These are phyloP conservation scores for Phytophthora pseudosyringae DNA, from an alignment of 352 stramenopile species.

Conservation along the genomic window DNA sequence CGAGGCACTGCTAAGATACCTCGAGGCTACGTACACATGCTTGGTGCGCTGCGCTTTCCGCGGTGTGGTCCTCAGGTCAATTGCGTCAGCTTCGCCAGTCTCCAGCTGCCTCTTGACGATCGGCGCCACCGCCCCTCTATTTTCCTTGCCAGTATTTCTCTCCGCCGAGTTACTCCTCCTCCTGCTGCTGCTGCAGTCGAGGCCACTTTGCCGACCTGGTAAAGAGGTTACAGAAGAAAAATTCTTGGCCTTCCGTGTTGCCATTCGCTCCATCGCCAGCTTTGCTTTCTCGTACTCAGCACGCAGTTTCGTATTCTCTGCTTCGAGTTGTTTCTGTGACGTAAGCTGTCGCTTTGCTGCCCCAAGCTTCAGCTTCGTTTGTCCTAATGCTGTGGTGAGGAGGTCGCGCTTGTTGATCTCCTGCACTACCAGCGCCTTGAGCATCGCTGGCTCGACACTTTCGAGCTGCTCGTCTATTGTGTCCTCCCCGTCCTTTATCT, in stretches of 20 bases:
- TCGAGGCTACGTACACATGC: conserved; percentile 53
- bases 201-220: conserved; percentile 9
- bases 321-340: conserved; percentile 44
- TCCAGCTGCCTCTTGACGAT: conserved; percentile 34
- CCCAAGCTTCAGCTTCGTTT: conserved; percentile 37
- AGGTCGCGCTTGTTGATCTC: conserved; percentile 39
- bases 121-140: conserved; percentile 1
- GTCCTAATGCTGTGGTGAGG: conserved; percentile 29
- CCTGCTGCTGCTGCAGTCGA: conserved; percentile 12
- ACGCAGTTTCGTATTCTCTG: conserved; percentile 62
- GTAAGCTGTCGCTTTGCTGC: conserved; percentile 49
- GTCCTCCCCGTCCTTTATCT: conserved; percentile 8
- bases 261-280: conserved; percentile 72
- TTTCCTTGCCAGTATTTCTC: conserved; percentile 23
- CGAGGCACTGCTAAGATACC: conserved; percentile 48
- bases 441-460: conserved; percentile 32
- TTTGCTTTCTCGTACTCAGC: conserved; percentile 70
- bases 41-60: conserved; percentile 44
- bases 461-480: conserved; percentile 3
- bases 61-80: conserved; percentile 26
- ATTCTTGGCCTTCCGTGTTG: conserved; percentile 36
- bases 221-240: conserved; percentile 10
- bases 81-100: conserved; percentile 12
- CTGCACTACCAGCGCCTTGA: conserved; percentile 48
- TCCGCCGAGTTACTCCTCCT: conserved; percentile 20